Conservation (phyloP, 768 basidiomycete species). For the Lyophyllum decastes region DNA sequence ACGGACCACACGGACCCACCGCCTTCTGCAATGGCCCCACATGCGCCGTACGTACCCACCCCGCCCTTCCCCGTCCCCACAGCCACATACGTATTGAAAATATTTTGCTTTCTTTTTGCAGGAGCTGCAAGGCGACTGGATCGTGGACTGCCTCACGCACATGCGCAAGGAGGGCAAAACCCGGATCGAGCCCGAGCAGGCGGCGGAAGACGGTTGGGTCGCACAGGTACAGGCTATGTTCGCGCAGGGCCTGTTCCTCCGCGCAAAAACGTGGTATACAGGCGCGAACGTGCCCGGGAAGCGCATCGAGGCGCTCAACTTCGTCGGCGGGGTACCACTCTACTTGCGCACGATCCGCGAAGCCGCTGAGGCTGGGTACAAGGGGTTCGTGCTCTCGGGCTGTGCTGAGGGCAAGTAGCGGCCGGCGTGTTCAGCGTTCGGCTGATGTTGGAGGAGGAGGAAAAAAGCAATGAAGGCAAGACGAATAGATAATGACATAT, state of each 20-base stretch:
- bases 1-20: constrained; percentile 27
- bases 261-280: constrained; percentile 26
- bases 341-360: constrained; percentile 18
- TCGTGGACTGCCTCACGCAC: constrained; percentile 19
- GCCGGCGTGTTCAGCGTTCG: background rate
- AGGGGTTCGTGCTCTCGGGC: constrained; percentile 10
- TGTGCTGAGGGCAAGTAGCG: background rate
- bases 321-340: constrained; percentile 22
- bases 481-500: too few relatives aligned
- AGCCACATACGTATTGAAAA: background rate
- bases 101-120: background rate
- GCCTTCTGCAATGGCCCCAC: constrained; percentile 27
- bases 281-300: constrained; percentile 28
- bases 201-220: constrained; percentile 13
- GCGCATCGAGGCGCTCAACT: constrained; percentile 20
- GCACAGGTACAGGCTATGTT: constrained; percentile 14
- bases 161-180: constrained; percentile 15
- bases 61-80: background rate
- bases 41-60: constrained; percentile 17
- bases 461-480: background rate
- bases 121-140: constrained; percentile 28
- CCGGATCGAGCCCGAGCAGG: constrained; percentile 9
- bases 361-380: constrained; percentile 18
- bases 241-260: constrained; percentile 11
- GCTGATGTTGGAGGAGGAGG: background rate